Conservation (phyloP, 2,329 filamentous ascomycete species). For the Massarina eburnea region DNA sequence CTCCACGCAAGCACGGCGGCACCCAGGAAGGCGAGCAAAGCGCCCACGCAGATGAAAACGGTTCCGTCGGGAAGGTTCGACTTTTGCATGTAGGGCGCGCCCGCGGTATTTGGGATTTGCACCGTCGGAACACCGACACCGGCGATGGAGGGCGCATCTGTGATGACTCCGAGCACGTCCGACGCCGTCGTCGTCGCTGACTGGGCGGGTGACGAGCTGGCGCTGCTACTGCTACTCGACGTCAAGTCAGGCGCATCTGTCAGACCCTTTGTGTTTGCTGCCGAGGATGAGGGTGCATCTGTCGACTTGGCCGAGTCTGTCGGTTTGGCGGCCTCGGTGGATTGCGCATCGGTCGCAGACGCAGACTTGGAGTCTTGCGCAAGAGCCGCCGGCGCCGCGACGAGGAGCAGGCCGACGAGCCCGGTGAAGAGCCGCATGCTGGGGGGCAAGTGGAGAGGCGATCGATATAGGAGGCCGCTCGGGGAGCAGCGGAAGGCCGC, state of each 20-base stretch:
- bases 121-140: conserved; percentile 66
- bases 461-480: conserved; percentile 1
- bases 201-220: conserved; percentile 11
- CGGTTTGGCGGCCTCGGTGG: conserved; percentile 8
- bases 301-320: conserved; percentile 9
- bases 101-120: conserved; percentile 76
- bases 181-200: conserved; percentile 16
- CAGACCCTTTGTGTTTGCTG: background rate
- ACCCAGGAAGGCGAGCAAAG: conserved; percentile 80
- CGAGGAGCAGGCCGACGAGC: conserved; percentile 33
- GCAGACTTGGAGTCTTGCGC: conserved; percentile 37
- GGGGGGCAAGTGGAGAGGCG: conserved; percentile 13
- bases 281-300: conserved; percentile 5
- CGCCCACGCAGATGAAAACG: conserved; percentile 92
- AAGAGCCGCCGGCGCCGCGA: conserved; percentile 31
- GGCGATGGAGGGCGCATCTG: conserved; percentile 56
- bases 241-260: conserved; percentile 3
- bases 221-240: conserved; percentile 1
- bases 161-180: conserved; percentile 29
- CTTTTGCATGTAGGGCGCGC: conserved; percentile 89
- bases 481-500: conserved; percentile 9
- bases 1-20: conserved; percentile 86
- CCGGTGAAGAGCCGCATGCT: conserved; percentile 35
- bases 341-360: conserved; percentile 20
- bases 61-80: conserved; percentile 87